phyloP scores from a whole-genome alignment of 2,329 filamentous ascomycete genomes.

The Mollisiaceae sp. region DNA sequence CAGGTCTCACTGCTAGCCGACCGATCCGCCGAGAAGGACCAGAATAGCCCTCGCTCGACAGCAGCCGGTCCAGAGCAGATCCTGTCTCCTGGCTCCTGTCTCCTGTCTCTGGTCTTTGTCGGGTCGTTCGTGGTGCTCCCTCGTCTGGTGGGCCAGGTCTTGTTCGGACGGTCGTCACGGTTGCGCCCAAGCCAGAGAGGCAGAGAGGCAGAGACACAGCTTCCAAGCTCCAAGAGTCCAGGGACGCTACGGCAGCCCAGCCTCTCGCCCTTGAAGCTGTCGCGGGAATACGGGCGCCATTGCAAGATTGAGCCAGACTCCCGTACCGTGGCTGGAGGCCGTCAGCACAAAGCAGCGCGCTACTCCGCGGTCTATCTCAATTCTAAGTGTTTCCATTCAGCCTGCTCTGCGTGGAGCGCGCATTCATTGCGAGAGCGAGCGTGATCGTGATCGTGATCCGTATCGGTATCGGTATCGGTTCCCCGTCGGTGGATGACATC shows the following conservation, averaged over 20 bases:
- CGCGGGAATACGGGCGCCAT: slow-evolving; percentile 7
- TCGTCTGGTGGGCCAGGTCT: neutral
- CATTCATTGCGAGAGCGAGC: neutral
- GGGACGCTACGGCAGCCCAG: neutral
- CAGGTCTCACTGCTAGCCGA: slow-evolving; percentile 23
- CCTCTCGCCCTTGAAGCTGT: neutral
- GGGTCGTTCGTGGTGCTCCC: no score
- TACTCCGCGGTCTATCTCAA: neutral
- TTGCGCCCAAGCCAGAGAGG: neutral
- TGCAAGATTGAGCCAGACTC: slow-evolving; percentile 8
- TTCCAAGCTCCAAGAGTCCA: slow-evolving; percentile 6
- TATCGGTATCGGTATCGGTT: slow-evolving; percentile 7
- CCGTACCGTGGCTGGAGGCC: slow-evolving; percentile 13
- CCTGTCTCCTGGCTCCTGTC: neutral
- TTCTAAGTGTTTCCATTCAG: slow-evolving; percentile 3
- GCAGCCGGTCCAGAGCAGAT: neutral
- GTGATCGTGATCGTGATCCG: slow-evolving; percentile 8
- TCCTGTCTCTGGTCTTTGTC: neutral
- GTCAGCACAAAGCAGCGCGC: slow-evolving; percentile 9
- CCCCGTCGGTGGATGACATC: neutral
- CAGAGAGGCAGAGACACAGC: no score
- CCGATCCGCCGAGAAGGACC: slow-evolving; percentile 12
- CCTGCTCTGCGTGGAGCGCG: slow-evolving; percentile 3
- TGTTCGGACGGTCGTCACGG: neutral
- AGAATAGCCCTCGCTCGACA: slow-evolving; percentile 11